phyloP scores from a whole-genome alignment of 768 basidiomycete species.

The Calocera viscosa region DNA sequence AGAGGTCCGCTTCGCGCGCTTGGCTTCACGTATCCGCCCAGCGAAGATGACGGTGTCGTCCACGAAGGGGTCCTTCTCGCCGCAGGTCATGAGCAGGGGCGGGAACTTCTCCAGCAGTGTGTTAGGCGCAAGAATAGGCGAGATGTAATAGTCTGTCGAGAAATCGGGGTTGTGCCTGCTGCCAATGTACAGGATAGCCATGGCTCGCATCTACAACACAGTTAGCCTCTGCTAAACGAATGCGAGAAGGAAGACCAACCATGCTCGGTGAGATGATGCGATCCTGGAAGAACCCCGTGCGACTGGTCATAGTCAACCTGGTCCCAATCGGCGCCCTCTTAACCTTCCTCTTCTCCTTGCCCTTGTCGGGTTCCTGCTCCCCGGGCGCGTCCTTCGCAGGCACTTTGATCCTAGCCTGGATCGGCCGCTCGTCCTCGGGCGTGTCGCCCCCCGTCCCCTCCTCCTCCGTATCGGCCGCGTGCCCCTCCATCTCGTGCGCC shows the following conservation, averaged over 20 bases:
- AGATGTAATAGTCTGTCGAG: slow-evolving; percentile 87
- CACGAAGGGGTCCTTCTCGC: slow-evolving; percentile 90
- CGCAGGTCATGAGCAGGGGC: slow-evolving; percentile 84
- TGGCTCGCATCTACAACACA: slow-evolving; percentile 84
- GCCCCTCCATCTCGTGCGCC: background rate
- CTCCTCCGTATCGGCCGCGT: slow-evolving; percentile 8
- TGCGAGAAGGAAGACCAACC: slow-evolving; percentile 36
- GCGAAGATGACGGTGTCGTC: slow-evolving; percentile 97
- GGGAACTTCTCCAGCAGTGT: slow-evolving; percentile 85
- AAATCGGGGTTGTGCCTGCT: slow-evolving; percentile 91
- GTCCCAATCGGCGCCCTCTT: slow-evolving; percentile 57
- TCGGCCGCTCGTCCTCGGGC: slow-evolving; percentile 21
- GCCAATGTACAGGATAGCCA: slow-evolving; percentile 95
- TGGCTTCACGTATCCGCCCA: slow-evolving; percentile 88
- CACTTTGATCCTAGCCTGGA: slow-evolving; percentile 10
- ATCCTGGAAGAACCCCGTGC: slow-evolving; percentile 88
- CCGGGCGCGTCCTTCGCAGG: slow-evolving; percentile 8
- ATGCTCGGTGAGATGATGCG: slow-evolving; percentile 88
- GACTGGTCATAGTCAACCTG: slow-evolving; percentile 85
- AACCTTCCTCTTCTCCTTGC: slow-evolving; percentile 30
- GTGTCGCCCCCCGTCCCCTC: slow-evolving; percentile 32
- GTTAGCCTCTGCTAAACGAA: background rate
- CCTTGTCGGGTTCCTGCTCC: slow-evolving; percentile 8
- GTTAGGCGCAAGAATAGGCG: slow-evolving; percentile 80
- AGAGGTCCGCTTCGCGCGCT: slow-evolving; percentile 65